phyloP scores from a whole-genome alignment of 2,329 filamentous ascomycete genomes.

The Stagonosporopsis rhizophila region DNA sequence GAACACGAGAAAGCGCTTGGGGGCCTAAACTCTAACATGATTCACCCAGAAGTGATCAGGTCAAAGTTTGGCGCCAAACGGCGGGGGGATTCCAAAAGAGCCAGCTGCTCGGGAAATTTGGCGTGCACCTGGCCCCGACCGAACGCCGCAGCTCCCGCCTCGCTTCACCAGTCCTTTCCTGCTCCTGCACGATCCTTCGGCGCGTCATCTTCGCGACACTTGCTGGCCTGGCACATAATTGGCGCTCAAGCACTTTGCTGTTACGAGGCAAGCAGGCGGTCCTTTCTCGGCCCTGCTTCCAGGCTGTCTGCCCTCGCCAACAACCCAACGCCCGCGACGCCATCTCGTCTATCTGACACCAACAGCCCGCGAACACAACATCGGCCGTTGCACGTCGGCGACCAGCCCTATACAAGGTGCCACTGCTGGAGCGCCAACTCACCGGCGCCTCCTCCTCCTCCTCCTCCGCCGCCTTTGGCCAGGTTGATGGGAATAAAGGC shows the following conservation, averaged over 20 bases:
- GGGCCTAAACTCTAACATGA: slow-evolving; percentile 14
- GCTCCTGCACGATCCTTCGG: slow-evolving; percentile 17
- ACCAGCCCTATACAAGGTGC: slow-evolving; percentile 16
- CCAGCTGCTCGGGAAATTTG: neutral
- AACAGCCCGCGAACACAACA: slow-evolving; percentile 12
- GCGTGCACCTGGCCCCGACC: slow-evolving; percentile 7
- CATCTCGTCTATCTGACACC: slow-evolving; percentile 15
- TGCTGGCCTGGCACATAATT: slow-evolving; percentile 7
- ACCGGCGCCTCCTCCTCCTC: neutral
- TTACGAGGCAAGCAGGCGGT: slow-evolving; percentile 6
- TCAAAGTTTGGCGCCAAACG: slow-evolving; percentile 3
- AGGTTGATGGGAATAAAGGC: slow-evolving; percentile 1
- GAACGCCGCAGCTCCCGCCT: slow-evolving; percentile 16
- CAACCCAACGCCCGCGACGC: slow-evolving; percentile 4
- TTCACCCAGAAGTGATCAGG: neutral
- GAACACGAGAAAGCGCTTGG: neutral
- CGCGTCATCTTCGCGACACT: slow-evolving; percentile 15
- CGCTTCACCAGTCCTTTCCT: slow-evolving; percentile 13
- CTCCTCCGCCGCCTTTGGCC: slow-evolving; percentile 6
- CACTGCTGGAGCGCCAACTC: too few species aligned
- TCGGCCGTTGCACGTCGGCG: slow-evolving; percentile 26
- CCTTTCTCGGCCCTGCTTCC: slow-evolving; percentile 9
- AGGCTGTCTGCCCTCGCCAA: slow-evolving; percentile 2
- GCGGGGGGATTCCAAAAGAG: slow-evolving; percentile 1
- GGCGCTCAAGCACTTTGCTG: slow-evolving; percentile 3